Evolutionary conservation across 306 rosid species (phyloP).

Genomic region (Inga oerstediana): DNA sequence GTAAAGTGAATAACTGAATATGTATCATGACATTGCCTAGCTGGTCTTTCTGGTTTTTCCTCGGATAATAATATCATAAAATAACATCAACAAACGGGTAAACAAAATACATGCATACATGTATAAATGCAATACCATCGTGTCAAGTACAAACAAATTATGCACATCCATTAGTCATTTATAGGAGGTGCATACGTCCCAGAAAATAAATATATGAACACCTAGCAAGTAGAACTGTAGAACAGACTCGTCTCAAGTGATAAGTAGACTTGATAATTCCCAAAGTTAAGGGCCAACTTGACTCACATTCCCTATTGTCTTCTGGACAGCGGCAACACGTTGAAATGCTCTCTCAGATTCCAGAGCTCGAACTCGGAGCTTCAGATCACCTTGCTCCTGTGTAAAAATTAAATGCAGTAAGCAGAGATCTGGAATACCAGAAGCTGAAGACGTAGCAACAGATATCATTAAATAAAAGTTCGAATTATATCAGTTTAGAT

Average conservation of each 20-base stretch:
- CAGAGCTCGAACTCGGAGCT: conserved; percentile 92
- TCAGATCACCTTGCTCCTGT: conserved; percentile 99
- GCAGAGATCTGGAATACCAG: conserved; percentile 21
- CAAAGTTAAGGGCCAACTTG: conserved; percentile 33
- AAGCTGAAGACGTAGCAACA: conserved; percentile 29
- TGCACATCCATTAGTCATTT: conserved; percentile 2
- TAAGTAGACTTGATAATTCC: conserved; percentile 11
- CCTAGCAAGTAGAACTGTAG: conserved; percentile 20
- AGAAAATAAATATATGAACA: conserved; percentile 21
- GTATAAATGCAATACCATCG: conserved; percentile 13
- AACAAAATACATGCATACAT: background rate
- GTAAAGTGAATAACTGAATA: conserved; percentile 27
- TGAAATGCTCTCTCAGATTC: conserved; percentile 99
- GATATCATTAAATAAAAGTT: conserved; percentile 32
- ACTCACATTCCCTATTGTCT: conserved; percentile 91
- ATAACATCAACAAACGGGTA: background rate
- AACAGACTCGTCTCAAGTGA: conserved; percentile 27
- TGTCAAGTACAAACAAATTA: conserved; percentile 14
- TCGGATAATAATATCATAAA: conserved; percentile 13
- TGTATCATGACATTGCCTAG: conserved; percentile 21
- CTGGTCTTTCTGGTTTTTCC: conserved; percentile 14
- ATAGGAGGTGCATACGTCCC: conserved; percentile 16
- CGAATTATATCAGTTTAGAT: conserved; percentile 17
- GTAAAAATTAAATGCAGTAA: conserved; percentile 25
- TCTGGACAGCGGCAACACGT: conserved; percentile 92